Evolutionary conservation across 139 green algal genomes (phyloP), one percentile per base, ranked within the genome.

Genomic region (Chlamydomonas applanata): DNA sequence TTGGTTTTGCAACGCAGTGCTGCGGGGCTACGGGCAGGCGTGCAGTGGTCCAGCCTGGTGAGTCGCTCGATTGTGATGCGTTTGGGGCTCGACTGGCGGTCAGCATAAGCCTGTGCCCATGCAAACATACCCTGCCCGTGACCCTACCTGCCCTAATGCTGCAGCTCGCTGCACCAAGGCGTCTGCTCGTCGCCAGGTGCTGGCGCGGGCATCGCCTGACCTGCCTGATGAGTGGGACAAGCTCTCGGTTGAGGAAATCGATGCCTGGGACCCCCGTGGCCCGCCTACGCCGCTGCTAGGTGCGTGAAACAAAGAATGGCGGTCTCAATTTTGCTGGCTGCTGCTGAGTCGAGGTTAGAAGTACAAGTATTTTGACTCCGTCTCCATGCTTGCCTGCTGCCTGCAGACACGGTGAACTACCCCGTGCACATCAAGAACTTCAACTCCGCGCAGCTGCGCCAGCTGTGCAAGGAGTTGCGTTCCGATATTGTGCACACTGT

Each of bases 361-460:
- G 20, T 22, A 54, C 62, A 33, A n/a, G 13, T 29, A 27, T 40
- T 49, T 40, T 49, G 27, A 66, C 59, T 22, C 25, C 59, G 35
- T 30, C 2, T 19, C 4, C 24, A 29, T 62, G 53, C 4, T 11
- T 7, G 11, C 4, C 9, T 4, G 11, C 4, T 4, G 4, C 27
- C 9, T 36, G 67, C 67, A 73, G 96, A 99, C 86, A 98, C 94
- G 0, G 89, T 99, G 27, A 98, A 98, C 79, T 98, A 90, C 81
- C 95, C 95, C 0, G 91, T 99, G 29, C 95, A 99, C 85, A 90
- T 99, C 13, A 98, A 99, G 75, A 99, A 99, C 82, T 94, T 99
- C 77, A 96, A 86, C 76, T 66, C 86, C 2, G 66, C 27, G 1
- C 74, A 86, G 77, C 89, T 99, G 14, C 80, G 89, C 71, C 91